Base-by-base conservation (phyloP, 2,329 filamentous ascomycete species). In the Plenodomus tracheiphilus region DNA sequence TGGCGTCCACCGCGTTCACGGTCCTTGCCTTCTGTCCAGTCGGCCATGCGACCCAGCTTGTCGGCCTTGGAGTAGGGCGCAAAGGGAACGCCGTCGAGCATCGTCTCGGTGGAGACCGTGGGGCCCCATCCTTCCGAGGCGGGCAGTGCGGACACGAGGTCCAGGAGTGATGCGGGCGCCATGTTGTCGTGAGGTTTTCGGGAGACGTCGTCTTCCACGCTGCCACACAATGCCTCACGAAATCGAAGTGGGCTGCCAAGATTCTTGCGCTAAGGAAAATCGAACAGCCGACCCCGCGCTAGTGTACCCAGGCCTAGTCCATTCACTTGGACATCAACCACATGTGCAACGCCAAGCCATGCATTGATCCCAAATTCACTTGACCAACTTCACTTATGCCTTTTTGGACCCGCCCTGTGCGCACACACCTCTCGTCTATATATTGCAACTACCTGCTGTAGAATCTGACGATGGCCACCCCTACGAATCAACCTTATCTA, bases 31-130 rank as follows among this genome's bases (percentile, higher is more conserved):
- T 97, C 94, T 40, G 92, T 96, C 94, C 94, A 99, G 81, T 99
- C 94, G 53, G 94, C 94, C 92, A 99, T 97, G 74, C 94, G 92
- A 70, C 94, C 94, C 52, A 99, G 82, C 83, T 97, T 97, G 81
- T 99, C 94, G 73, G 91, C 91, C 78, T 99, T 99, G 62, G 92
- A 97, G 81, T 94, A 99, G 53, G 94, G 94, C 65, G 94, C 94
- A 75, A 97, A 99, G 34, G 94, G 94, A 41, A 97, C 91, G 72
- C 94, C 94, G 72, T 96, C 87, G 67, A 97, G 84, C 54, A 89
- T 96, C 58, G 90, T 96, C 74, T 96, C 90, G 65, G 79, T 85
- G 53, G 91, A 88, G 62, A 88, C 84, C 53, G 88, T 75, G 45
- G 93, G 93, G 52, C 94, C 94, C 94, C 94, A 99, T 58, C 71